phyloP scores from a whole-genome alignment of 2,329 filamentous ascomycete species.

The Fusarium camptoceras region DNA sequence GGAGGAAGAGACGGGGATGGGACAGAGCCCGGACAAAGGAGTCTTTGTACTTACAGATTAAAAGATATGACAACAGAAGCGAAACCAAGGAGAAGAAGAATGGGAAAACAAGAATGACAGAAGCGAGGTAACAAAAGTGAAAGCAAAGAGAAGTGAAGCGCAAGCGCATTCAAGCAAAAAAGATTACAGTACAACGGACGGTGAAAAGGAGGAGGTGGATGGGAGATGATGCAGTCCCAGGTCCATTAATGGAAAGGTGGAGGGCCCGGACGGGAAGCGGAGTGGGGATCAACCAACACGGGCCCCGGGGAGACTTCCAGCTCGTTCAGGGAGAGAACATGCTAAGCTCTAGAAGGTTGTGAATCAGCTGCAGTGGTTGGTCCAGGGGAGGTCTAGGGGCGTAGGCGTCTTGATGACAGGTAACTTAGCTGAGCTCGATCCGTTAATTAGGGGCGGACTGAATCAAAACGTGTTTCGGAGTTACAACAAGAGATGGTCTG shows the following conservation, averaged over 20 bases:
- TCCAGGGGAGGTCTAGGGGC: not conserved
- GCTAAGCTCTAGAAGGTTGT: conserved; percentile 33
- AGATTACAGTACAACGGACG: conserved; percentile 24
- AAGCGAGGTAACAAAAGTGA: conserved; percentile 36
- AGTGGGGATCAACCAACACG: conserved; percentile 25
- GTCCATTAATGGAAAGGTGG: conserved; percentile 20
- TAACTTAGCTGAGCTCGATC: conserved; percentile 6
- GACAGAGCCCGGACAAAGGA: conserved; percentile 29
- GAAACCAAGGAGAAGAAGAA: conserved; percentile 19
- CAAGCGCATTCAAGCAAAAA: conserved; percentile 42
- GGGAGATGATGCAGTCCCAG: conserved; percentile 38
- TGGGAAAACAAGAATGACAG: conserved; percentile 27
- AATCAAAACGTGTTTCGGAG: conserved; percentile 37
- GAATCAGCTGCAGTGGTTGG: conserved; percentile 31
- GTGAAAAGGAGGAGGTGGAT: conserved; percentile 38
- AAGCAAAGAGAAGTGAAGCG: conserved; percentile 38
- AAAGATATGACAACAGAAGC: conserved; percentile 33
- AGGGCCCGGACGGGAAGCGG: conserved; percentile 33
- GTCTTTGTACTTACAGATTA: conserved; percentile 39
- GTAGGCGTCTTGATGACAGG: conserved; percentile 10
- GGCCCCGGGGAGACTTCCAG: conserved; percentile 24
- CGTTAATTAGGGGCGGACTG: conserved; percentile 20
- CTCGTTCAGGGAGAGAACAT: conserved; percentile 14
- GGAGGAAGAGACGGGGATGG: conserved; percentile 25
- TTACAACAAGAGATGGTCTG: conserved; percentile 3